Conservation (phyloP, 768 basidiomycete genomes). For the Lepiota subincarnata region DNA sequence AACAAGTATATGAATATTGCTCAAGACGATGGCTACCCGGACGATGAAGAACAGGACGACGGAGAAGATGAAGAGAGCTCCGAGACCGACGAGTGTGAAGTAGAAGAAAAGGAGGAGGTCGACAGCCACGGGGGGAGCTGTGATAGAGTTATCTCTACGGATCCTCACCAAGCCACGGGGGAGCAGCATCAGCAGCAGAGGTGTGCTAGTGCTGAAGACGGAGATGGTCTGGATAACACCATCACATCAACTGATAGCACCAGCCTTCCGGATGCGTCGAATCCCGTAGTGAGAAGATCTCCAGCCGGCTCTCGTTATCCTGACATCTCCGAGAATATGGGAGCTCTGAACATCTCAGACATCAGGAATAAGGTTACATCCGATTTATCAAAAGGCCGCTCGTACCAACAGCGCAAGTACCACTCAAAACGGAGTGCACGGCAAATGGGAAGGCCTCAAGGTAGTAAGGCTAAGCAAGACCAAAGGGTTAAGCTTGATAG, state of each 20-base stretch:
- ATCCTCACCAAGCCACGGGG: not conserved
- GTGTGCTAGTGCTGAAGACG: not conserved
- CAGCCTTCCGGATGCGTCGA: slow-evolving; percentile 23
- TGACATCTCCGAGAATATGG: slow-evolving; percentile 36
- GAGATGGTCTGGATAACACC: not conserved
- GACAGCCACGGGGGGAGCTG: slow-evolving; percentile 34
- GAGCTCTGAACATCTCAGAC: slow-evolving; percentile 36
- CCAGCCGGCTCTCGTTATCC: slow-evolving; percentile 43
- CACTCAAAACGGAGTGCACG: slow-evolving; percentile 70
- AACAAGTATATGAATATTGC: slow-evolving; percentile 63
- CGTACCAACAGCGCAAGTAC: slow-evolving; percentile 66
- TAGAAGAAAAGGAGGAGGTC: slow-evolving; percentile 24
- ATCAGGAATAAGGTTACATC: slow-evolving; percentile 59
- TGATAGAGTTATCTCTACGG: slow-evolving; percentile 18
- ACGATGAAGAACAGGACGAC: slow-evolving; percentile 30
- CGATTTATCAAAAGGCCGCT: slow-evolving; percentile 56
- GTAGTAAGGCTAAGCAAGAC: slow-evolving; percentile 85
- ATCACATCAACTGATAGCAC: not conserved
- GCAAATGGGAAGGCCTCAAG: slow-evolving; percentile 64
- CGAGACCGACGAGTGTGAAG: slow-evolving; percentile 15
- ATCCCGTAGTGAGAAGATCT: slow-evolving; percentile 41
- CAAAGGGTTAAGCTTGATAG: slow-evolving; percentile 57
- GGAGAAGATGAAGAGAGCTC: slow-evolving; percentile 26
- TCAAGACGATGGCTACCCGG: slow-evolving; percentile 20
- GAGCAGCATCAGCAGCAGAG: not conserved